Percentiles rank a stretch among this genome's conserved stretches.
phyloP scores from a whole-genome alignment of 2,329 filamentous ascomycete species.

The Aspergillus udagawae region DNA sequence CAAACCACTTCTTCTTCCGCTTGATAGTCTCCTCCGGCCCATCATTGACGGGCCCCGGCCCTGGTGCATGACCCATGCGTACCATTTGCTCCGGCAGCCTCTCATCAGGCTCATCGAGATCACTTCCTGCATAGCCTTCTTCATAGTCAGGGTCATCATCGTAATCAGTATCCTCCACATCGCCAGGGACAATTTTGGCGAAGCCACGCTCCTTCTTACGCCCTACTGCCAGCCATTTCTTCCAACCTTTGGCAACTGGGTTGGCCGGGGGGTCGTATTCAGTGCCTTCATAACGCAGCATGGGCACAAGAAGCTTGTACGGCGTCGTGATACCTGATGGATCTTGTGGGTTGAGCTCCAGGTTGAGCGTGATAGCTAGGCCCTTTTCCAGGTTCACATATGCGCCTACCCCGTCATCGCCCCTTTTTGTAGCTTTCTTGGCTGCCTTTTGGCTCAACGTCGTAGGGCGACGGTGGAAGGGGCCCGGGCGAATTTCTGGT shows the following conservation, averaged over 20 bases:
- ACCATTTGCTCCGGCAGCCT: not conserved
- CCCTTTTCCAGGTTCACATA: slow-evolving; percentile 74
- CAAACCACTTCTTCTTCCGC: slow-evolving; percentile 33
- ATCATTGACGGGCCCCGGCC: slow-evolving; percentile 3
- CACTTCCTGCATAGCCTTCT: slow-evolving; percentile 18
- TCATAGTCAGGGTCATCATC: slow-evolving; percentile 21
- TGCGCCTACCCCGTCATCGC: slow-evolving; percentile 49
- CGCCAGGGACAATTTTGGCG: not conserved
- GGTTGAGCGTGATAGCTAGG: slow-evolving; percentile 80
- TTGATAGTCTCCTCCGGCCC: slow-evolving; percentile 11
- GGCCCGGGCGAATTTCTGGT: slow-evolving; percentile 31
- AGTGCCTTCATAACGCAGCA: slow-evolving; percentile 55
- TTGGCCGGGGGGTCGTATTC: slow-evolving; percentile 35
- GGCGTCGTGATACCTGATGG: slow-evolving; percentile 83
- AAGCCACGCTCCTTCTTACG: slow-evolving; percentile 22
- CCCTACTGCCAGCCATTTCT: slow-evolving; percentile 33
- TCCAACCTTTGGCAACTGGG: slow-evolving; percentile 37
- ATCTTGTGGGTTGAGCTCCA: slow-evolving; percentile 81
- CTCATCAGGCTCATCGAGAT: slow-evolving; percentile 13
- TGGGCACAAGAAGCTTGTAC: slow-evolving; percentile 81
- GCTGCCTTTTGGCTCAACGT: slow-evolving; percentile 61
- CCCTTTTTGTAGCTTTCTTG: slow-evolving; percentile 53
- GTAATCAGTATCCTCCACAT: slow-evolving; percentile 21
- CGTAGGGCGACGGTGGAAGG: slow-evolving; percentile 67
- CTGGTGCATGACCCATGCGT: slow-evolving; percentile 14